These are phyloP conservation scores for Erigeron canadensis DNA, from an alignment of 129 eudicot genomes.

Conservation along the genomic window DNA sequence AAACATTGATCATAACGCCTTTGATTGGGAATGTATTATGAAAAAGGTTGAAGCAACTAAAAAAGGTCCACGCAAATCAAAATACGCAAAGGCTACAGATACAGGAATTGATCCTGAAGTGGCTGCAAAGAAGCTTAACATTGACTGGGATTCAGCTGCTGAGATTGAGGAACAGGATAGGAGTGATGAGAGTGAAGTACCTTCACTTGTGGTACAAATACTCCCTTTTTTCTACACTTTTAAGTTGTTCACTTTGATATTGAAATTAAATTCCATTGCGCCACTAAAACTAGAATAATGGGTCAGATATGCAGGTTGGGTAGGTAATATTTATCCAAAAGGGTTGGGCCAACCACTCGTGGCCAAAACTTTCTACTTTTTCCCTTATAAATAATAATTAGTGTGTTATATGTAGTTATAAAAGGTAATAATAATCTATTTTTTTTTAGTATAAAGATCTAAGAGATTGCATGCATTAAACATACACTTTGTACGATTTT, in stretches of 20 bases:
- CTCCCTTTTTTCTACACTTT: neutral
- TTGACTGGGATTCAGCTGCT: slow-evolving; percentile 93
- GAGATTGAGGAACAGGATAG: slow-evolving; percentile 64
- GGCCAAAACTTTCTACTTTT: no score
- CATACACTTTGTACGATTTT: neutral
- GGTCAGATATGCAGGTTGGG: neutral
- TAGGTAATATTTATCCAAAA: neutral
- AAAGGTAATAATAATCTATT: neutral
- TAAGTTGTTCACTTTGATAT: neutral
- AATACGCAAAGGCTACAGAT: slow-evolving; percentile 79
- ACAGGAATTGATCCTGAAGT: slow-evolving; percentile 75
- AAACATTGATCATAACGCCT: neutral
- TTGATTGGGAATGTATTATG: slow-evolving; percentile 12
- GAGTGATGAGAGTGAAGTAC: slow-evolving; percentile 66
- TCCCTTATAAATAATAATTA: neutral
- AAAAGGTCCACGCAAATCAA: slow-evolving; percentile 51
- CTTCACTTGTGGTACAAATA: slow-evolving; percentile 60
- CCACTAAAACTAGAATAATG: neutral
- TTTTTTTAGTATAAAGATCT: neutral
- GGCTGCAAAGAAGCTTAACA: slow-evolving; percentile 85
- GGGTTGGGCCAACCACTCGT: no score
- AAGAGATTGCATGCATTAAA: neutral
- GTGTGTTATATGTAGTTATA: neutral
- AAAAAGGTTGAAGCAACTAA: slow-evolving; percentile 63
- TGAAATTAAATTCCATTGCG: neutral